Base-by-base conservation (phyloP, 805 yeast species). In the Kazachstania kunashirensis region DNA sequence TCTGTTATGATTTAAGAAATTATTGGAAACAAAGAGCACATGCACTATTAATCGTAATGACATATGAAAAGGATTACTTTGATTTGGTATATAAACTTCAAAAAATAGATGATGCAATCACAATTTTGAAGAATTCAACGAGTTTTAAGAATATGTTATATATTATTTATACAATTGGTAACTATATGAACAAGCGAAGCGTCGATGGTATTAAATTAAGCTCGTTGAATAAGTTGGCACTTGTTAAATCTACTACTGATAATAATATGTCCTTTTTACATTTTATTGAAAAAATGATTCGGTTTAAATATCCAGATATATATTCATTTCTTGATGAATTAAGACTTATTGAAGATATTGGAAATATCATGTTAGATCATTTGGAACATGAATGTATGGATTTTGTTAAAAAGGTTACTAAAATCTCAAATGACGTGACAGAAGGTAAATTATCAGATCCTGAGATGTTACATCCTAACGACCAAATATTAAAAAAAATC, bases 21-120 rank as follows among this genome's bases (percentile, higher is more conserved):
- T 82, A 82, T 48, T 82, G 92, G 92, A 65, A 70, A 39, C 72
- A 81, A 2, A 66, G 94, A 52, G 72, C 79, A n/a, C 63, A 79
- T 33, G 78, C 83, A 4, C 61, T 82, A 34, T 56, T 67, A 16
- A 66, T 77, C 6, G 56, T 76, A 9, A 60, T 68, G 5, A 70
- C 76, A 3, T 79, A 71, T 57, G 79, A 76, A 38, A 72, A 72
- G 39, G 92, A 82, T 43, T 78, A 77, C 45, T 67, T 68, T 25
- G 88, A 81, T 46, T 57, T 82, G 20, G 65, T 70, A 7, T 52
- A 51, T 29, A 79, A 78, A 47, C 57, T 82, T 46, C 67, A 72
- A 39, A 54, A 68, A 10, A 61, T 81, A 28, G 86, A 80, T 48
- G 71, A 66, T 33, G 79, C 82, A 0, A 68, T 77, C 16, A 71